Conservation (phyloP, 2,329 filamentous ascomycete genomes). For the Ascomycota sp. region DNA sequence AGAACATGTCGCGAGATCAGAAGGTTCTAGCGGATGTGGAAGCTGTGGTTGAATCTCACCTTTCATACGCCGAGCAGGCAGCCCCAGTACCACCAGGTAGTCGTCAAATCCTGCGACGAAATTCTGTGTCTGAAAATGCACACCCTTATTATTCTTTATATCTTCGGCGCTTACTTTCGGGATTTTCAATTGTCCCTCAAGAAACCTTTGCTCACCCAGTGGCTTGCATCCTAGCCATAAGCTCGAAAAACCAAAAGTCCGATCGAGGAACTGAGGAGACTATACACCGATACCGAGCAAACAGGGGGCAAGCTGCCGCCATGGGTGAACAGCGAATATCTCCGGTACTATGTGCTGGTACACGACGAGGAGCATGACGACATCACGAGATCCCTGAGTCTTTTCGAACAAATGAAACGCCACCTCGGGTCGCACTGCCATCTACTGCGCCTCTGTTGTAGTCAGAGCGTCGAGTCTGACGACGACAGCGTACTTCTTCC, state of each 20-base stretch:
- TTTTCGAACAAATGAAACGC: conserved; percentile 99
- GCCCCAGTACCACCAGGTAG: conserved; percentile 16
- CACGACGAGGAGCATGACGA: conserved; percentile 94
- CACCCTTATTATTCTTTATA: conserved; percentile 77
- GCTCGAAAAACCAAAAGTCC: conserved; percentile 66
- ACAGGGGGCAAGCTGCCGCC: conserved; percentile 53
- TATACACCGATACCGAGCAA: conserved; percentile 71
- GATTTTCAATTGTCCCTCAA: conserved; percentile 57
- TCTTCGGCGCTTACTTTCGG: conserved; percentile 62
- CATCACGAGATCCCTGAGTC: conserved; percentile 66
- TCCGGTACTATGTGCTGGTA: conserved; percentile 88
- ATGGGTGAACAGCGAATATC: conserved; percentile 81
- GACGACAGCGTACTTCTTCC: conserved; percentile 75
- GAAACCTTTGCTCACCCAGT: conserved; percentile 93
- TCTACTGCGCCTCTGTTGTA: conserved; percentile 65
- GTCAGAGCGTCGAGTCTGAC: conserved; percentile 70
- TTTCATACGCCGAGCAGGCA: conserved; percentile 52
- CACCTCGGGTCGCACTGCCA: conserved; percentile 93
- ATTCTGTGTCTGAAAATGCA: conserved; percentile 27
- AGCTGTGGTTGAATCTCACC: conserved; percentile 57
- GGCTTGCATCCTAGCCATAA: conserved; percentile 85
- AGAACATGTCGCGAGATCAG: conserved; percentile 11
- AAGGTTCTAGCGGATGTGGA: conserved; percentile 45
- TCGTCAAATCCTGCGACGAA: conserved; percentile 18
- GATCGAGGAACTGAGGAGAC: conserved; percentile 64